Evolutionary conservation across 1,284 basidiomycete genomes (phyloP).

Genomic region (Blastosporella zonata): DNA sequence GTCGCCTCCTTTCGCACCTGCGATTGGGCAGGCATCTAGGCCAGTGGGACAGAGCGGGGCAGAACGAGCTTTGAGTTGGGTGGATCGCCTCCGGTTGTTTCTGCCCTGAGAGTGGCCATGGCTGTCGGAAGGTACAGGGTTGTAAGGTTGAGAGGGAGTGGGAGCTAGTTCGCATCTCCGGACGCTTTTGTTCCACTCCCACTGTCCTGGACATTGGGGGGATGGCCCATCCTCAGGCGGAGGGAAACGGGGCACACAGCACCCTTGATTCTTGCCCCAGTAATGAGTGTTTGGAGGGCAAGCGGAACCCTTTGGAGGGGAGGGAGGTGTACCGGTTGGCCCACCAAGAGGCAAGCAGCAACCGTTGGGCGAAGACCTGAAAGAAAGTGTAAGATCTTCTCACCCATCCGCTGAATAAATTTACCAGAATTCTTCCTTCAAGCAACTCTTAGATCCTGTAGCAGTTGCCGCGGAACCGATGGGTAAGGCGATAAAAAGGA

Average conservation of each 20-base stretch:
- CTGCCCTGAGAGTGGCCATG: slow-evolving; percentile 12
- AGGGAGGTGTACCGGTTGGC: slow-evolving; percentile 35
- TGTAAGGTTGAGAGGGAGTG: slow-evolving; percentile 33
- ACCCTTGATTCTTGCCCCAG: slow-evolving; percentile 42
- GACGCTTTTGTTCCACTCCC: slow-evolving; percentile 41
- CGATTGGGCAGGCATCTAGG: slow-evolving; percentile 61
- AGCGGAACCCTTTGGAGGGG: slow-evolving; percentile 41
- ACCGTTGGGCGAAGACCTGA: slow-evolving; percentile 42
- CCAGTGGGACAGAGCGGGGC: slow-evolving; percentile 51
- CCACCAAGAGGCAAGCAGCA: slow-evolving; percentile 55
- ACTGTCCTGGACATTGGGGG: slow-evolving; percentile 48
- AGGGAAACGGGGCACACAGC: slow-evolving; percentile 44
- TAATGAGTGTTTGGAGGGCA: slow-evolving; percentile 45
- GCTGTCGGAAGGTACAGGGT: slow-evolving; percentile 31
- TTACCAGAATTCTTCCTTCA: slow-evolving; percentile 42
- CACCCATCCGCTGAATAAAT: slow-evolving; percentile 16
- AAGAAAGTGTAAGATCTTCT: background rate
- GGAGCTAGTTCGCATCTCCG: slow-evolving; percentile 41
- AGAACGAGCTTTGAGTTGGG: slow-evolving; percentile 34
- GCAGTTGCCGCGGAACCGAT: slow-evolving; percentile 21
- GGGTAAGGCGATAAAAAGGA: slow-evolving; percentile 26
- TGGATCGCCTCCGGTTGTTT: slow-evolving; percentile 31
- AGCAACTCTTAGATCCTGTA: slow-evolving; percentile 22
- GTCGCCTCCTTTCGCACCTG: slow-evolving; percentile 38
- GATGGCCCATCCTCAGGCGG: slow-evolving; percentile 34